A percentile compares a stretch with the other conserved stretches of the same genome.
phyloP scores from a whole-genome alignment of 202 grass and related monocot species.

The Panicum virgatum region DNA sequence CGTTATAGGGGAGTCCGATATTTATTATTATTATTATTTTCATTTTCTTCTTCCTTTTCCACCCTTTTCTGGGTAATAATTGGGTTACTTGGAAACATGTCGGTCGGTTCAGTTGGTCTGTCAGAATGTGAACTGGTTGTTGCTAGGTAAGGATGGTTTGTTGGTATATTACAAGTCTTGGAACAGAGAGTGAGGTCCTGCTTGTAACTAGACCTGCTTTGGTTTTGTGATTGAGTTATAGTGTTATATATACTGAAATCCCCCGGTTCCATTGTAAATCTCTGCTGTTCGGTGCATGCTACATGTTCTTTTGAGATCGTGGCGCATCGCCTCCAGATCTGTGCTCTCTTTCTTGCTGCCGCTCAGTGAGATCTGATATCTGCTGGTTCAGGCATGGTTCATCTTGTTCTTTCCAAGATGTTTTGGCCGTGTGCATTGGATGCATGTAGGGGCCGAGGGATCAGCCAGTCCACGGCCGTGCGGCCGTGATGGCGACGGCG shows the following conservation, averaged over 20 bases:
- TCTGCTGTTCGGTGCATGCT: neutral
- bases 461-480: neutral
- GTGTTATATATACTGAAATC: conserved; percentile 29
- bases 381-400: neutral
- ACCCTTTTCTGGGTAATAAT: conserved; percentile 52
- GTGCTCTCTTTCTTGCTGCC: neutral
- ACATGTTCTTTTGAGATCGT: neutral
- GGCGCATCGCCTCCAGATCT: neutral
- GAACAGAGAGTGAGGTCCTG: conserved; percentile 54
- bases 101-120: neutral
- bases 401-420: neutral
- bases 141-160: conserved; percentile 39
- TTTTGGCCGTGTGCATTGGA: neutral
- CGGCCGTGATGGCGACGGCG: conserved; percentile 10
- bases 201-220: conserved; percentile 51
- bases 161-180: conserved; percentile 51
- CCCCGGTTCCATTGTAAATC: neutral
- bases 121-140: conserved; percentile 45
- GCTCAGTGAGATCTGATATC: neutral
- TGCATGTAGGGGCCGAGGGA: neutral
- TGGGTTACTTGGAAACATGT: conserved; percentile 35
- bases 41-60: neutral
- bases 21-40: conserved; percentile 21
- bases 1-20: conserved; percentile 58
- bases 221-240: conserved; percentile 41